Conservation (phyloP, 768 basidiomycete species). For the Saitozyma sp. region DNA sequence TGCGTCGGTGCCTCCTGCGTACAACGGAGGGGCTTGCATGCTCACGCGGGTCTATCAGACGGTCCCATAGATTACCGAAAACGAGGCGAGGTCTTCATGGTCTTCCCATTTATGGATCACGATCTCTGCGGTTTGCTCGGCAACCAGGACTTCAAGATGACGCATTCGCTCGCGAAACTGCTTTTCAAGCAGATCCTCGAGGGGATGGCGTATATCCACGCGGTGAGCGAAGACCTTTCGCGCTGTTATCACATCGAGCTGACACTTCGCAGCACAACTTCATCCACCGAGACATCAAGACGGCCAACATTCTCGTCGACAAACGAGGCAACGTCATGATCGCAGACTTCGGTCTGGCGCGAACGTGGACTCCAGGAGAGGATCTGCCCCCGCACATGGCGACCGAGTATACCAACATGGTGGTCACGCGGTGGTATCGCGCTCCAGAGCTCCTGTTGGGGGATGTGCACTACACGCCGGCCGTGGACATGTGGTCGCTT, state of each 20-base stretch:
- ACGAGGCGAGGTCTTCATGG: slow-evolving; percentile 81
- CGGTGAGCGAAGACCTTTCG: slow-evolving; percentile 59
- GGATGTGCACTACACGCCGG: slow-evolving; percentile 82
- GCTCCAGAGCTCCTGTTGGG: slow-evolving; percentile 93
- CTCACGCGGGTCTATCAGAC: slow-evolving; percentile 17
- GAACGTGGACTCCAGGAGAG: slow-evolving; percentile 57
- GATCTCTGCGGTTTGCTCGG: slow-evolving; percentile 92
- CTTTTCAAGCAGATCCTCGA: slow-evolving; percentile 96
- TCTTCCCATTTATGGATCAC: slow-evolving; percentile 99
- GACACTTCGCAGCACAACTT: slow-evolving; percentile 73
- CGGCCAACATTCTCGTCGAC: slow-evolving; percentile 91
- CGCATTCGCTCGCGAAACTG: slow-evolving; percentile 83
- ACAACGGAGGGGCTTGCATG: not conserved
- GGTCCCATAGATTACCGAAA: slow-evolving; percentile 19
- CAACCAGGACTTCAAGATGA: slow-evolving; percentile 76
- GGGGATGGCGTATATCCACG: slow-evolving; percentile 93
- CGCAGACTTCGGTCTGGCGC: slow-evolving; percentile 94
- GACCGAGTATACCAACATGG: slow-evolving; percentile 89
- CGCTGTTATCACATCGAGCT: not conserved
- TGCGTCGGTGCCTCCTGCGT: slow-evolving; percentile 20
- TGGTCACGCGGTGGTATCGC: slow-evolving; percentile 97
- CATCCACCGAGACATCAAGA: slow-evolving; percentile 98
- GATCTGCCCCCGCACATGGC: slow-evolving; percentile 51
- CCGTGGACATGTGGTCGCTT: slow-evolving; percentile 97
- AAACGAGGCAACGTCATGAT: slow-evolving; percentile 80